Conservation (phyloP, 495 filamentous ascomycete species). For the Oleoguttula mirabilis region DNA sequence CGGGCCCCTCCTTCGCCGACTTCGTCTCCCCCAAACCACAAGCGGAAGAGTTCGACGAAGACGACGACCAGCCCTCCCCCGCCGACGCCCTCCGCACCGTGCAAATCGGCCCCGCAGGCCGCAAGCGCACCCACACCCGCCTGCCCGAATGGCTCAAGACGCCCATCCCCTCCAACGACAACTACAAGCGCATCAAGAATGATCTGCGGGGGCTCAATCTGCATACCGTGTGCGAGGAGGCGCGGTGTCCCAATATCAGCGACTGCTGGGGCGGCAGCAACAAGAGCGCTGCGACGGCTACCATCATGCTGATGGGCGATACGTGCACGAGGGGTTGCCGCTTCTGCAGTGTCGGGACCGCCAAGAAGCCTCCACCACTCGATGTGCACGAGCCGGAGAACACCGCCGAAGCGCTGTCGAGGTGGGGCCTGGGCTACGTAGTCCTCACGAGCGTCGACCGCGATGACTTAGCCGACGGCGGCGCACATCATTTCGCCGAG, state of each 20-base stretch:
- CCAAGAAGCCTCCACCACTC: slow-evolving; percentile 60
- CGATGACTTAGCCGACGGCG: slow-evolving; percentile 82
- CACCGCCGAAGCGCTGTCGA: slow-evolving; percentile 79
- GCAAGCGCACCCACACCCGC: slow-evolving; percentile 76
- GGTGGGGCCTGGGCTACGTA: slow-evolving; percentile 94
- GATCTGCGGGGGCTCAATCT: slow-evolving; percentile 81
- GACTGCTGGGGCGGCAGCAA: slow-evolving; percentile 91
- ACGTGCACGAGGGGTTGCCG: slow-evolving; percentile 94
- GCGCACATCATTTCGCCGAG: slow-evolving; percentile 83
- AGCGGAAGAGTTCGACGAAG: slow-evolving; percentile 45
- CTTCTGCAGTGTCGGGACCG: slow-evolving; percentile 94
- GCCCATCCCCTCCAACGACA: slow-evolving; percentile 69
- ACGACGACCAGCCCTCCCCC: too few species aligned
- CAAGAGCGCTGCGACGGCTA: slow-evolving; percentile 85
- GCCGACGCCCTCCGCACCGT: slow-evolving; percentile 57
- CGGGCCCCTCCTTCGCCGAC: slow-evolving; percentile 73
- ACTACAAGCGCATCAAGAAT: slow-evolving; percentile 86
- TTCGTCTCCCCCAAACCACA: slow-evolving; percentile 47
- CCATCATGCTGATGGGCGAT: slow-evolving; percentile 99
- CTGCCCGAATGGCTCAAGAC: slow-evolving; percentile 94
- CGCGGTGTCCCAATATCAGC: slow-evolving; percentile 90
- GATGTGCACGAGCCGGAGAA: slow-evolving; percentile 96
- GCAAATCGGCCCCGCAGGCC: slow-evolving; percentile 68
- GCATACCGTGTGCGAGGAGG: slow-evolving; percentile 96
- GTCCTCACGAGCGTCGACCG: slow-evolving; percentile 89